phyloP scores from a whole-genome alignment of 176 grass and related monocot species.

The Guadua angustifolia region DNA sequence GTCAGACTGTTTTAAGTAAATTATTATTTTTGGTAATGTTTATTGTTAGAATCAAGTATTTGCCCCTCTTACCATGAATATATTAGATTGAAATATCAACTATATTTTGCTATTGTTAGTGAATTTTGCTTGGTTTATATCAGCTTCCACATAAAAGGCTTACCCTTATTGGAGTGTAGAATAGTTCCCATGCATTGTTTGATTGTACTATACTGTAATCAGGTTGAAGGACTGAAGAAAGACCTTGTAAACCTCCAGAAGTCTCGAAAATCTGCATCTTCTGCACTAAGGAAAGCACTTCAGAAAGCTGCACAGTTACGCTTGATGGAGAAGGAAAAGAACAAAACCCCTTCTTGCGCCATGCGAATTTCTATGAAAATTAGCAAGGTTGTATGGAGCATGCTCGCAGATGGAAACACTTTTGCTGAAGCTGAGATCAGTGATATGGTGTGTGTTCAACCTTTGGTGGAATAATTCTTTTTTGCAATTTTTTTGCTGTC shows the following conservation, averaged over 20 bases:
- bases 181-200: conserved; percentile 32
- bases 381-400: conserved; percentile 96
- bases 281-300: conserved; percentile 80
- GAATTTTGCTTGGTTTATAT: conserved; percentile 24
- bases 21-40: conserved; percentile 15
- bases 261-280: conserved; percentile 79
- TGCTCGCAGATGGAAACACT: conserved; percentile 97
- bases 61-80: not conserved
- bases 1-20: not conserved
- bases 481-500: conserved; percentile 19
- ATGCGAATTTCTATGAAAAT: conserved; percentile 98
- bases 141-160: conserved; percentile 25
- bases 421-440: conserved; percentile 99
- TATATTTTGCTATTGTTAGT: not conserved
- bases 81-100: not conserved
- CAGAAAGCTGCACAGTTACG: conserved; percentile 88
- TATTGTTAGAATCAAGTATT: conserved; percentile 29
- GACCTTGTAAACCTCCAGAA: conserved; percentile 71
- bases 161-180: not conserved
- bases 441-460: conserved; percentile 76
- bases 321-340: conserved; percentile 98
- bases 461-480: conserved; percentile 38
- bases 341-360: conserved; percentile 94
- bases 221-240: conserved; percentile 82
- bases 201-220: conserved; percentile 49